Evolutionary conservation across 2,329 filamentous ascomycete genomes (phyloP), one percentile per base, ranked within the genome.

Genomic region (Fusarium secorum): DNA sequence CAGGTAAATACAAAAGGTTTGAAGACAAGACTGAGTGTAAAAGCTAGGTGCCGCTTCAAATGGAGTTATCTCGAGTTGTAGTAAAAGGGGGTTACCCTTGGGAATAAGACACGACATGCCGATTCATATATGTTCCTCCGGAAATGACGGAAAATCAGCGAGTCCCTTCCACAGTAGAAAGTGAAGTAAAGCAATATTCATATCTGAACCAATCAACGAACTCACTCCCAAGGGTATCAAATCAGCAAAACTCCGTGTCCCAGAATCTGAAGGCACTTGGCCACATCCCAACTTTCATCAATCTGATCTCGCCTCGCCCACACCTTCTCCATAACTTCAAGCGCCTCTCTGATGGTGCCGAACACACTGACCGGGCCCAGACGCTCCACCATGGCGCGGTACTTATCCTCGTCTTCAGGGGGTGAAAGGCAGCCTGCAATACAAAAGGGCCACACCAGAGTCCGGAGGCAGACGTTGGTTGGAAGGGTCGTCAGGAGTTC

Each of bases 301-400:
- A 81, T 80, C 56, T 79, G 70, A 14, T 78, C 79, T 13, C 82
- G 75, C 30, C 74, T 74, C 4, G 79, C 76, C 85, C 85, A 87
- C 2, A 86, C 83, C 33, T 76, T 78, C 72, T 85, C 83, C 82
- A 86, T 84, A 26, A 86, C 79, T 18, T 78, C 77, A 36, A 84
- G 73, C 5, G 84, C 83, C 57, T 83, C 81, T 60, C 77, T 79
- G 20, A 84, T 77, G 0, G 84, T 83, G 4, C 85, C 85, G 62
- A 86, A 86, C 4, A 84, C 77, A 56, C 80, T 79, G 7, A 85
- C 66, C 4, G 81, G 77, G 7, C 84, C 83, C 66, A 87, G 80
- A 5, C 76, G 75, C 14, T 70, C 73, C 5, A 83, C 79, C 74
- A 86, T 78, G 7, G 75, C 76, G 2, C 84, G 79, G 49, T 85